Percentiles rank a stretch among this genome's conserved stretches.
Evolutionary conservation across 2,329 filamentous ascomycete genomes (phyloP).

Genomic region (Plenodomus tracheiphilus): DNA sequence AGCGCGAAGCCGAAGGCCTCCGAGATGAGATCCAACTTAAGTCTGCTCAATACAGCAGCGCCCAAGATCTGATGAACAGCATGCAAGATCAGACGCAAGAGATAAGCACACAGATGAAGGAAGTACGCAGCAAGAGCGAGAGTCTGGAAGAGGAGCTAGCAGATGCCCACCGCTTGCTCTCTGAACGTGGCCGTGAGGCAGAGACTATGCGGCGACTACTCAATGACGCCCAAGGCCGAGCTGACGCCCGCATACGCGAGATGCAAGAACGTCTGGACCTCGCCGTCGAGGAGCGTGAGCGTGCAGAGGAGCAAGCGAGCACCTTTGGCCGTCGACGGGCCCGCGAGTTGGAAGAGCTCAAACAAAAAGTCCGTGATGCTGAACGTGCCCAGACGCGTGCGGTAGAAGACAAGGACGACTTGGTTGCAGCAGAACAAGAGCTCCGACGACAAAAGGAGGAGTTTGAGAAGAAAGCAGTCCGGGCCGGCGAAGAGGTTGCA

Average conservation of each 20-base stretch:
- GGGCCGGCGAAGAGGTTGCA: slow-evolving; percentile 70
- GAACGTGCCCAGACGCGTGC: slow-evolving; percentile 75
- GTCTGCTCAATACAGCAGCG: slow-evolving; percentile 80
- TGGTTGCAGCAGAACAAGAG: slow-evolving; percentile 73
- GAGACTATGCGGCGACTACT: slow-evolving; percentile 93
- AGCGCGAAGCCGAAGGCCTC: slow-evolving; percentile 67
- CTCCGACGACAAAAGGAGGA: slow-evolving; percentile 75
- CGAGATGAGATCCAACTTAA: slow-evolving; percentile 84
- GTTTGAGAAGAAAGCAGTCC: slow-evolving; percentile 70
- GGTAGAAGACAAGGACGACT: slow-evolving; percentile 74
- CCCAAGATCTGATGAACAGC: slow-evolving; percentile 82
- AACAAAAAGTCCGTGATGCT: slow-evolving; percentile 74
- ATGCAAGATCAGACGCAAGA: slow-evolving; percentile 93
- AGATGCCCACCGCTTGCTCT: slow-evolving; percentile 83
- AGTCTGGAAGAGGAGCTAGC: slow-evolving; percentile 88
- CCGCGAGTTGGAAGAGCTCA: slow-evolving; percentile 85
- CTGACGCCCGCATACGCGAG: slow-evolving; percentile 81
- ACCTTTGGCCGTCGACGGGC: slow-evolving; percentile 74
- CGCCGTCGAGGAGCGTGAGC: slow-evolving; percentile 90
- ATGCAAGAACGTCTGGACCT: slow-evolving; percentile 87
- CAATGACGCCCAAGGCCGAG: slow-evolving; percentile 80
- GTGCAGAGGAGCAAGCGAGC: slow-evolving; percentile 86
- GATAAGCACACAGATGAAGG: slow-evolving; percentile 87
- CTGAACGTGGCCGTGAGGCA: slow-evolving; percentile 85
- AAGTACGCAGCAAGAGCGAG: slow-evolving; percentile 79